phyloP scores from a whole-genome alignment of 2,329 filamentous ascomycete genomes.

The Ascocoryne sarcoides region DNA sequence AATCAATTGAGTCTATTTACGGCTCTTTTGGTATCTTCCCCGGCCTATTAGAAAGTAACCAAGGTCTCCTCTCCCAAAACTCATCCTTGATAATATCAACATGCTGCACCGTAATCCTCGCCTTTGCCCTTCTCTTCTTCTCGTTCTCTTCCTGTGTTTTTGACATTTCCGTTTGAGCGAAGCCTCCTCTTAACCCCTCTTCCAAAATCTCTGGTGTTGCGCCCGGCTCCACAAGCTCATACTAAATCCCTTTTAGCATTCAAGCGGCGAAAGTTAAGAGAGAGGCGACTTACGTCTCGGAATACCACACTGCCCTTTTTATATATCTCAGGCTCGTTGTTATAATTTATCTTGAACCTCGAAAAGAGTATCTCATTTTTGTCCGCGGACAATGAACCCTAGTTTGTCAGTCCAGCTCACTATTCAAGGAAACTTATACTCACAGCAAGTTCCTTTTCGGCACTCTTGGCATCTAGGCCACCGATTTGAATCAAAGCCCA shows the following conservation, averaged over 20 bases:
- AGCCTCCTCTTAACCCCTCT: slow-evolving; percentile 35
- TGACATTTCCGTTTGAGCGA: slow-evolving; percentile 51
- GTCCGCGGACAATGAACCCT: slow-evolving; percentile 77
- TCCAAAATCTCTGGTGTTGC: slow-evolving; percentile 31
- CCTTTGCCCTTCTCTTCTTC: slow-evolving; percentile 71
- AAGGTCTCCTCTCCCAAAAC: slow-evolving; percentile 84
- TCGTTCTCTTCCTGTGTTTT: slow-evolving; percentile 80
- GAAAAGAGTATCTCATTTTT: slow-evolving; percentile 96
- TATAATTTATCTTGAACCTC: slow-evolving; percentile 89
- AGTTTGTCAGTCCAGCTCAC: neutral
- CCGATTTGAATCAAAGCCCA: slow-evolving; percentile 80
- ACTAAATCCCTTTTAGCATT: slow-evolving; percentile 39
- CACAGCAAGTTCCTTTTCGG: slow-evolving; percentile 72
- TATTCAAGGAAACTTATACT: slow-evolving; percentile 15
- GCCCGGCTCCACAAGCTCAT: slow-evolving; percentile 57
- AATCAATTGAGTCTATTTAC: too few species aligned
- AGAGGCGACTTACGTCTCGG: slow-evolving; percentile 43
- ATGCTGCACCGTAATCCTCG: slow-evolving; percentile 72
- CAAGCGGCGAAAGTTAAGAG: neutral
- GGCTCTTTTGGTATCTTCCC: slow-evolving; percentile 57
- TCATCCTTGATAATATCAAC: slow-evolving; percentile 91
- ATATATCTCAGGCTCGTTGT: slow-evolving; percentile 86
- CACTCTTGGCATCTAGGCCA: slow-evolving; percentile 65
- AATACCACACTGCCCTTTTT: slow-evolving; percentile 91
- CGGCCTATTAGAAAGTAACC: slow-evolving; percentile 69